A percentile compares a stretch with the other conserved stretches of the same genome.
Conservation (phyloP, 1,284 basidiomycete genomes). For the Microbotryomycetes sp. region DNA sequence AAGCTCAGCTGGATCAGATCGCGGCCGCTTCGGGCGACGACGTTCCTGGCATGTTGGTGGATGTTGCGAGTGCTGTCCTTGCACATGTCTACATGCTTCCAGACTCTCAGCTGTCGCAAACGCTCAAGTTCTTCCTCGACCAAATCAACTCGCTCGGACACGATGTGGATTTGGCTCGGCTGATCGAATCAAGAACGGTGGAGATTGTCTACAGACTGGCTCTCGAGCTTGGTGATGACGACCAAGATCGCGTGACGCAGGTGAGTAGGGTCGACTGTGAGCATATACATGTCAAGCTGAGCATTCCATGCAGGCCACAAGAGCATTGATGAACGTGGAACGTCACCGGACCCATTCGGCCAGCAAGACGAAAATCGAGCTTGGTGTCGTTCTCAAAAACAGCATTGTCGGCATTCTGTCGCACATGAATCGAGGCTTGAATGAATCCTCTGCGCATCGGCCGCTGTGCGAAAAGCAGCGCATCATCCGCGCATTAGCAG, state of each 20-base stretch:
- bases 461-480: constrained; percentile 58
- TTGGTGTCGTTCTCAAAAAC: constrained; percentile 57
- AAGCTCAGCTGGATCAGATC: constrained; percentile 45
- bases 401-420: constrained; percentile 77
- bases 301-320: constrained; percentile 4
- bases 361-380: constrained; percentile 40
- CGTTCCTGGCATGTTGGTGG: constrained; percentile 55
- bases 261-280: neutral
- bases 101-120: constrained; percentile 50
- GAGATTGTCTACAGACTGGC: constrained; percentile 26
- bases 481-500: constrained; percentile 71
- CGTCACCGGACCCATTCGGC: constrained; percentile 13
- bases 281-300: neutral
- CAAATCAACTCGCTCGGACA: constrained; percentile 43
- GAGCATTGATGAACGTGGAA: constrained; percentile 55
- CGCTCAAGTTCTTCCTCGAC: constrained; percentile 56
- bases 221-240: constrained; percentile 25
- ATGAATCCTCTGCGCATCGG: constrained; percentile 69
- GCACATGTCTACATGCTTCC: constrained; percentile 62
- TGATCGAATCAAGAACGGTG: constrained; percentile 41
- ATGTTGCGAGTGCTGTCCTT: constrained; percentile 53
- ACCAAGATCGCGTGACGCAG: neutral
- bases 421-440: constrained; percentile 70
- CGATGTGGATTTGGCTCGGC: constrained; percentile 43
- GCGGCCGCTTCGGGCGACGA: constrained; percentile 48